Percentiles rank a stretch among this genome's conserved stretches.
Evolutionary conservation across 352 stramenopile genomes (phyloP).

Genomic region (Pythium brassicae): DNA sequence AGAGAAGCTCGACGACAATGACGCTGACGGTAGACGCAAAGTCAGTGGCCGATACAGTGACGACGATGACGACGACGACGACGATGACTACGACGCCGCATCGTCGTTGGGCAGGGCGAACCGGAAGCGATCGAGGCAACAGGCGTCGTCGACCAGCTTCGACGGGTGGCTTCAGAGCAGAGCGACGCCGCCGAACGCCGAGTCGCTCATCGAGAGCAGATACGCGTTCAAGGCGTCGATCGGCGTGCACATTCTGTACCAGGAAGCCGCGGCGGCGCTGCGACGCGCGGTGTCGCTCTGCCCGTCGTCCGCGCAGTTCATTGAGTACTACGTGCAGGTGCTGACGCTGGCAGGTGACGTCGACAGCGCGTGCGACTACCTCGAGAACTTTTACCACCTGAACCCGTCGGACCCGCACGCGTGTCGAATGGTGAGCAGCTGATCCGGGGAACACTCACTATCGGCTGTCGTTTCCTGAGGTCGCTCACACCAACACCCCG

Average conservation of each 20-base stretch:
- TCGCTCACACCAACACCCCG: too few relatives aligned
- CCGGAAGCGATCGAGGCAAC: background rate
- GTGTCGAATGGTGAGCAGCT: slow-evolving; percentile 60
- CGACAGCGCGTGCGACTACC: slow-evolving; percentile 53
- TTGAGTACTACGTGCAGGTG: slow-evolving; percentile 73
- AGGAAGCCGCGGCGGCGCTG: slow-evolving; percentile 52
- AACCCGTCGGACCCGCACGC: slow-evolving; percentile 57
- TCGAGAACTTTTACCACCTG: slow-evolving; percentile 67
- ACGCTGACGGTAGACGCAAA: too few relatives aligned
- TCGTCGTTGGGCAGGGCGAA: background rate
- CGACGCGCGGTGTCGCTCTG: slow-evolving; percentile 54
- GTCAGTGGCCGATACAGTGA: too few relatives aligned
- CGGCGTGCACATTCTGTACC: slow-evolving; percentile 67
- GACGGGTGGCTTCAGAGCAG: slow-evolving; percentile 3
- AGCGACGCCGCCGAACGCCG: slow-evolving; percentile 17
- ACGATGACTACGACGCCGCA: background rate
- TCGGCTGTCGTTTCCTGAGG: too few relatives aligned
- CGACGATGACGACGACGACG: slow-evolving; percentile 1
- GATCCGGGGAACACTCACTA: too few relatives aligned
- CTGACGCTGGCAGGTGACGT: slow-evolving; percentile 60
- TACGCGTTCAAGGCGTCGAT: slow-evolving; percentile 68
- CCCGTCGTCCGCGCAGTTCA: slow-evolving; percentile 51
- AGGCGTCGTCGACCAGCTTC: background rate
- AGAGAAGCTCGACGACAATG: background rate
- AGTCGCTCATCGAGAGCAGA: slow-evolving; percentile 45